Evolutionary conservation across 176 grass and related monocot species (phyloP), one percentile per base, ranked within the genome.

Genomic region (Zoysia japonica): DNA sequence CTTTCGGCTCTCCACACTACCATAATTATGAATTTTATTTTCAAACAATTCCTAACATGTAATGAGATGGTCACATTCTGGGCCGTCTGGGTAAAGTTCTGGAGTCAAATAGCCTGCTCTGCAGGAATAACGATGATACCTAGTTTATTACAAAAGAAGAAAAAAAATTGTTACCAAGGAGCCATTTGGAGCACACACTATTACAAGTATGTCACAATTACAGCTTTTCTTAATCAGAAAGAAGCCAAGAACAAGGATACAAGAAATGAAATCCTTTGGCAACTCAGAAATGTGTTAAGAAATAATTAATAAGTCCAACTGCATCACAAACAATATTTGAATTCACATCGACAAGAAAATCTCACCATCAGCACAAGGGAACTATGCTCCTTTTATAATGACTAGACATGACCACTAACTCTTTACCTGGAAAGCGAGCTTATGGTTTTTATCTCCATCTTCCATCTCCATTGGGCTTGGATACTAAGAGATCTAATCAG

Each of bases 271-370:
- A 13, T 16, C 37, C 62, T 67, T 54, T 11, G 37, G 54, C 42
- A 42, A 78, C 53, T 57, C 17, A 54, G 62, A 52, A 78, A 78
- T 9, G 28, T 6, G 28, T 6, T 56, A 11, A 37, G 48, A 12
- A 77, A 52, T 19, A 51, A 38, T n/a, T 48, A 41, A 78, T 12
- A 66, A 78, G 15, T 66, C 76, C 61, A 78, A 66, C 15, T 53
- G 11, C 37, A 52, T 47, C 75, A 66, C 1, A 77, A 37, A 49
- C 35, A 63, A 36, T 37, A 13, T 61, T 28, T 47, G 4, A 17
- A 50, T 40, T 52, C 10, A 7, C 75, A 65, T 50, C 59, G 14
- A 65, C 46, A 77, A 77, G 74, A 75, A 77, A 48, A 49, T 28
- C 47, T 77, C 28, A 39, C 4, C 75, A 35, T 40, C 35, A 51